Evolutionary conservation across 495 filamentous ascomycete genomes (phyloP).

Genomic region (Cercophora newfieldiana): DNA sequence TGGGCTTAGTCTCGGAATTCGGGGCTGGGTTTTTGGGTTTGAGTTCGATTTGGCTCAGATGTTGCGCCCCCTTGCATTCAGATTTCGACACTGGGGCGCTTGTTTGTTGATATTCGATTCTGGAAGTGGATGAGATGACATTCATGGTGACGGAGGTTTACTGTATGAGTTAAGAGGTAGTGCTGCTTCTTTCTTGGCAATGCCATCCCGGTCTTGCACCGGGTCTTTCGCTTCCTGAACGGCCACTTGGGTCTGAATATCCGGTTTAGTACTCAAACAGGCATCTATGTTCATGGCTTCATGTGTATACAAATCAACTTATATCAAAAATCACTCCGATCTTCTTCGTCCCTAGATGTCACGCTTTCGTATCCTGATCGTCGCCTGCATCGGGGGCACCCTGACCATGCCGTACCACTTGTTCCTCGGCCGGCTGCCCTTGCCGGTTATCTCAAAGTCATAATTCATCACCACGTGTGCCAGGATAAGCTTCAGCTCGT

Average conservation of each 20-base stretch:
- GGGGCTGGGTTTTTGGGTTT: not conserved
- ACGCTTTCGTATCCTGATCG: conserved; percentile 39
- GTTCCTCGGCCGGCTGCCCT: conserved; percentile 28
- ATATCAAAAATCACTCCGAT: too few relatives aligned
- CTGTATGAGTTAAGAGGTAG: not conserved
- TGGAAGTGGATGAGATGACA: too few relatives aligned
- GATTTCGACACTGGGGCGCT: not conserved
- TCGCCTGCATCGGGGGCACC: conserved; percentile 38
- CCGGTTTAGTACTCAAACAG: too few relatives aligned
- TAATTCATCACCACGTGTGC: conserved; percentile 43
- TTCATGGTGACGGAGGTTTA: not conserved
- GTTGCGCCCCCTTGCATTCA: too few relatives aligned
- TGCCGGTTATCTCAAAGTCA: conserved; percentile 34
- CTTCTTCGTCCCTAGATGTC: too few relatives aligned
- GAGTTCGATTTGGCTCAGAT: not conserved
- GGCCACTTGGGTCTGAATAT: too few relatives aligned
- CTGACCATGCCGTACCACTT: conserved; percentile 36
- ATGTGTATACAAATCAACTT: too few relatives aligned
- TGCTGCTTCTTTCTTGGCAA: not conserved
- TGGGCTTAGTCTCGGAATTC: not conserved
- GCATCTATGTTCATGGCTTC: too few relatives aligned
- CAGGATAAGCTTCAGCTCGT: conserved; percentile 44
- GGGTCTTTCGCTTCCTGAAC: too few relatives aligned
- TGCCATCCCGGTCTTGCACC: too few relatives aligned
- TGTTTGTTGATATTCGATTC: conserved; percentile 5